Evolutionary conservation across 2,329 filamentous ascomycete species (phyloP), one percentile per base, ranked within the genome.

Genomic region (Curvularia spicifera): DNA sequence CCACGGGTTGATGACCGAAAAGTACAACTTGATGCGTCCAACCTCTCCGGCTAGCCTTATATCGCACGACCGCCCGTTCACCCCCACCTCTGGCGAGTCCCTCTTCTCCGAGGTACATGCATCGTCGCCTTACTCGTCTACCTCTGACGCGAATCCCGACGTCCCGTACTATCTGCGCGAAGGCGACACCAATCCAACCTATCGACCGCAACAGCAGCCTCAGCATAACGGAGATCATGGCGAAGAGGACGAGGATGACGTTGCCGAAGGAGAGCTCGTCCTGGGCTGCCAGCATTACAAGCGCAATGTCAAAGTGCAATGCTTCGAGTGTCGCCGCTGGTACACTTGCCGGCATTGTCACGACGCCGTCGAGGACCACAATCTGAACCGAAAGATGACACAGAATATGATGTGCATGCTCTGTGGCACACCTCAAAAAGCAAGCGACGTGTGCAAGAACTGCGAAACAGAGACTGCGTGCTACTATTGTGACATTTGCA

Each of bases 321-420:
- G 95, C 76, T 91, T 87, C 65, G 89, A 90, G 26, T 99, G 95
- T 78, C 86, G 89, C 68, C 89, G 86, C 70, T 99, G 95, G 95
- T 96, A 97, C 72, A 91, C 94, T 0, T 99, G 95, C 75, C 89
- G 95, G 18, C 89, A 98, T 72, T 99, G 95, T 72, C 95, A 99
- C 72, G 93, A 99, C 74, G 86, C 88, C 48, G 85, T 81, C 8
- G 91, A 97, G 70, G 87, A 91, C 66, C 92, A 97, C 75, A 83
- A 81, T 59, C 81, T 99, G 56, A 87, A 93, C 67, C 87, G 95
- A 51, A 89, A 88, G 67, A 90, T 91, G 68, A 99, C 94, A 7
- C 89, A 89, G 76, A 90, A 97, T 70, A 99, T 99, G 95, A 84
- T 99, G 5, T 99, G 95, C 76, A 99, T 99, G 95, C 83, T 93